Base-by-base conservation (phyloP, 345 rosid genomes). In the Populus nigra region DNA sequence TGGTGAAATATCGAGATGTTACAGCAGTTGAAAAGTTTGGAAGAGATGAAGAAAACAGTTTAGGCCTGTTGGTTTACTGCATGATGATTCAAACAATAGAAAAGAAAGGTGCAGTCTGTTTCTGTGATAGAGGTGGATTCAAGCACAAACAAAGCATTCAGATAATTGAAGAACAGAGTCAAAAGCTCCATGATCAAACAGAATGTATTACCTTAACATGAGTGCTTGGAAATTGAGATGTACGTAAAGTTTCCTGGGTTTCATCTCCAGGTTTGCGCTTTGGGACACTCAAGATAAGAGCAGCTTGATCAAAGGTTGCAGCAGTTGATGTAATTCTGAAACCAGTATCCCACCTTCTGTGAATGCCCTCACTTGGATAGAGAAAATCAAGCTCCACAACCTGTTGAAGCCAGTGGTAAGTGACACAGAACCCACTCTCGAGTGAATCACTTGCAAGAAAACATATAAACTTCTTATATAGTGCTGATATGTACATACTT, bases 361-460 rank as follows among this genome's bases (percentile, higher is more conserved):
- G 87, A 62, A 84, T 81, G 69, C 87, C 87, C 76, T 84, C 87
- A 53, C 87, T 84, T 22, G 87, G 87, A 68, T 84, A 84, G 1
- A 84, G 87, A 69, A 84, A 84, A 76, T 84, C 84, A 69, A 84
- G 87, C 74, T 84, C 87, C 65, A 84, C 84, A 65, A 84, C 87
- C 87, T 84, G 65, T 68, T n/a, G 22, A 53, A 73, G 68, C 27
- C 68, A 50, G 65, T 41, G 69, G n/a, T 18, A 59, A n/a, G 36
- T 59, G 29, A 59, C 10, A 18, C 15, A 47, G 49, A 59, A n/a
- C 65, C 29, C 65, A 23, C 29, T n/a, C 33, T 17, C 5, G 1
- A 55, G 49, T 55, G 27, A 35, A 9, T 2, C 6, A 41, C 45
- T 41, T 41, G 45, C 45, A 15, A 47, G 5, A 23, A n/a, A 59